Evolutionary conservation across 352 stramenopile genomes (phyloP), one percentile per base, ranked within the genome.

Genomic region (Phytophthora idaei): DNA sequence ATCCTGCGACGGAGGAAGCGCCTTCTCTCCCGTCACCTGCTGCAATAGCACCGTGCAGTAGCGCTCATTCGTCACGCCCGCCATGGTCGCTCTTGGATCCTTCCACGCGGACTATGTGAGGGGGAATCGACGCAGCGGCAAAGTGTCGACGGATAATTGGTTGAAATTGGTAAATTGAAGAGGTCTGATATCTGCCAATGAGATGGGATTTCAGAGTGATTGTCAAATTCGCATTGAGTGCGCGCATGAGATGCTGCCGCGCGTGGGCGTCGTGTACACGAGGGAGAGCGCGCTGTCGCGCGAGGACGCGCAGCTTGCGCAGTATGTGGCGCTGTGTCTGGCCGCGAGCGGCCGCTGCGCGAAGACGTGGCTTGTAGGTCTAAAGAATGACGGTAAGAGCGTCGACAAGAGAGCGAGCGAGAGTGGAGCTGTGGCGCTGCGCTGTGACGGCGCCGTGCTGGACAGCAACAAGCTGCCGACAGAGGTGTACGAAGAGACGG

Each of bases 1-100:
- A 51, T 98, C 94, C 76, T 99, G 92, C 57, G 76, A 91, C 55
- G 84, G 82, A 21, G 84, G 83, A 51, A 85, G 57, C 46, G 72
- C 73, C 74, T 92, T 92, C 52, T 93, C 84, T n/a, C 69, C 75
- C 21, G 67, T 67, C 46, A 65, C 66, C 46, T 85, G 80, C 75
- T 89, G 85, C 61, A 94, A 78, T 57, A 94, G 71, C 64, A 94
- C 81, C 29, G 87, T 94, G 76, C 87, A 94, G 74, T 94, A 93
- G 74, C 87, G 87, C 74, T 94, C 87, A 69, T 94, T 94, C 61
- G 79, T 89, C 67, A 94, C 85, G 63, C 85, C 85, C 53, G 76
- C 71, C 76, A 82, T 82, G 27, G 29, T 60, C 11, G 17, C 53
- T 37, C 31, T 57, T 51, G 37, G 69, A 75, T 77, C 65, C 69